Base-by-base conservation (phyloP, 2,329 filamentous ascomycete genomes). In the Epichloe baconii region DNA sequence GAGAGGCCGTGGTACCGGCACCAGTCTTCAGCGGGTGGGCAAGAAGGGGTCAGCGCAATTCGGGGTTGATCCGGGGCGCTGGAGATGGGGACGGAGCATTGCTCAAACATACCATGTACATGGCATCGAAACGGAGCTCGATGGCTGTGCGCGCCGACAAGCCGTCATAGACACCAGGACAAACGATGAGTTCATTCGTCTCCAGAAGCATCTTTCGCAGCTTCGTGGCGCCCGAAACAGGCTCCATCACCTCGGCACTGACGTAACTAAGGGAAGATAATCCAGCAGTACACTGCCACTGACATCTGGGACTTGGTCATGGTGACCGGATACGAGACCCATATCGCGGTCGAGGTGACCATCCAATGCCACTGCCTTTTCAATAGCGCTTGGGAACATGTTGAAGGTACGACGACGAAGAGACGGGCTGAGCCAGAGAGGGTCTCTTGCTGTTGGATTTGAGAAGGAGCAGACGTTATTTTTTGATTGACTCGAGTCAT, bases 91-190 rank as follows among this genome's bases (percentile, higher is more conserved):
- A 8, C 14, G 21, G 15, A 1, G 5, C 4, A 31, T 12, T 34
- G 37, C 7, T 4, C 4, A 11, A 53, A 53, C 70, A 46, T 66
- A 83, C 80, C 82, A 86, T 85, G 68, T 86, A 86, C 44, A 85
- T 63, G 46, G 72, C 75, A 45, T 83, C 75, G 53, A 83, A 84
- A 6, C 80, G 80, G 19, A 78, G 69, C 46, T 73, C 68, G 23
- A 84, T 68, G 2, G 81, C 80, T 53, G 85, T 76, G 2, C 82
- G 71, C 0, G 82, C 80, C 1, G 79, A 80, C 47, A 84, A 73
- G 7, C 82, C 82, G 69, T 86, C 82, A 58, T 84, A 84, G 2
- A 86, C 81, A 44, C 82, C 82, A 0, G 81, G 82, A 52, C 77
- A 80, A 5, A 83, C 72, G 42, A 85, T 60, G 43, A 76, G 64